Percentiles rank a stretch among this genome's conserved stretches.
Evolutionary conservation across 768 basidiomycete genomes (phyloP).

Genomic region (Boletus reticuloceps): DNA sequence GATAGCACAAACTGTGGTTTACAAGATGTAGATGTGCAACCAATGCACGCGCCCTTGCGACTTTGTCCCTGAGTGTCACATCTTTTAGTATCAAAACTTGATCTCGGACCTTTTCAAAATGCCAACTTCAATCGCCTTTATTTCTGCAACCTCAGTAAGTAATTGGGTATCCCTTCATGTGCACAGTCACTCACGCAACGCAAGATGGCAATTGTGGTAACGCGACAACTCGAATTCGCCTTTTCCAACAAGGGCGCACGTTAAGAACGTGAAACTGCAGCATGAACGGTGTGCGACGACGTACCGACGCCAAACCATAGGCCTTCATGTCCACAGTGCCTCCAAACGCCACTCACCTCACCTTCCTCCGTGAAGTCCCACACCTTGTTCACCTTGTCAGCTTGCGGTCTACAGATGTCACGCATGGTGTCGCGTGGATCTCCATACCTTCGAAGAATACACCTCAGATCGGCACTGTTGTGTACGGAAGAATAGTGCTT

Average conservation of each 20-base stretch:
- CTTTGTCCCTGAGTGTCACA: too few relatives aligned
- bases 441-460: slow-evolving; percentile 38
- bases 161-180: neutral
- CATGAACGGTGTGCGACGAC: slow-evolving; percentile 8
- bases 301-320: slow-evolving; percentile 30
- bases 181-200: slow-evolving; percentile 24
- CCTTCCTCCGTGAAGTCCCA: slow-evolving; percentile 68
- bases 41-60: too few relatives aligned
- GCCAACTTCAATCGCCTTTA: slow-evolving; percentile 30
- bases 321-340: slow-evolving; percentile 35
- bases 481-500: neutral
- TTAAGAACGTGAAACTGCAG: neutral
- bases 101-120: slow-evolving; percentile 22
- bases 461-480: neutral
- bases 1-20: too few relatives aligned
- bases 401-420: slow-evolving; percentile 44
- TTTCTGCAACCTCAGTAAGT: slow-evolving; percentile 17
- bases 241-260: neutral
- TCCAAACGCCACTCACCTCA: slow-evolving; percentile 45
- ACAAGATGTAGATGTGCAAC: too few relatives aligned
- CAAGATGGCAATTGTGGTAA: slow-evolving; percentile 30
- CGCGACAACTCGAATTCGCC: slow-evolving; percentile 24
- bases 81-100: slow-evolving; percentile 10
- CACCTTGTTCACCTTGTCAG: slow-evolving; percentile 46
- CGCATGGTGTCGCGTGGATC: slow-evolving; percentile 40